phyloP scores from a whole-genome alignment of 495 filamentous ascomycete genomes.

The Geoglossum glabrum region DNA sequence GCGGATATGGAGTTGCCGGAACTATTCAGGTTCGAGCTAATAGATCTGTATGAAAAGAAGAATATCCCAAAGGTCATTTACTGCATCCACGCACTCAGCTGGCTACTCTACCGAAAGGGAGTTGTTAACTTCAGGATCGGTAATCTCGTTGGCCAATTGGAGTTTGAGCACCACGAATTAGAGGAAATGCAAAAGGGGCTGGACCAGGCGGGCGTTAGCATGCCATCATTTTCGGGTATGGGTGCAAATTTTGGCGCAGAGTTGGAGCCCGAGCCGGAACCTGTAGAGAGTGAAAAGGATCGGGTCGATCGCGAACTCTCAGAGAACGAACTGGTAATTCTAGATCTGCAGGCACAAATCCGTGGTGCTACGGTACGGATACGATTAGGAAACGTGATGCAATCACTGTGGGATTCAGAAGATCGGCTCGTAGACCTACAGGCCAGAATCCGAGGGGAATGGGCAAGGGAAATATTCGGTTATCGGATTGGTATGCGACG shows the following conservation, averaged over 20 bases:
- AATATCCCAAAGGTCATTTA: slow-evolving; percentile 99
- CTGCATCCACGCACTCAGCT: slow-evolving; percentile 92
- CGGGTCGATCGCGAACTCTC: slow-evolving; percentile 65
- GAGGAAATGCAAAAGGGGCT: slow-evolving; percentile 93
- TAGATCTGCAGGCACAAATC: slow-evolving; percentile 75
- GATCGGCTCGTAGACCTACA: slow-evolving; percentile 61
- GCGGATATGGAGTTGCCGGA: slow-evolving; percentile 90
- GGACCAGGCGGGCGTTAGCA: slow-evolving; percentile 80
- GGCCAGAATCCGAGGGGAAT: slow-evolving; percentile 60
- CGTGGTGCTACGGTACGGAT: slow-evolving; percentile 61
- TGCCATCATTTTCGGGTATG: slow-evolving; percentile 97
- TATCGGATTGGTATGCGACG: slow-evolving; percentile 61
- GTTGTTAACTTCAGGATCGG: slow-evolving; percentile 91
- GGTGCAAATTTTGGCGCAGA: slow-evolving; percentile 87
- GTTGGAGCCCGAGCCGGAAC: slow-evolving; percentile 35
- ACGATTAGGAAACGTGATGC: slow-evolving; percentile 65
- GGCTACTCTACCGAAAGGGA: slow-evolving; percentile 84
- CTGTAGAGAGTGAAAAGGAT: slow-evolving; percentile 74
- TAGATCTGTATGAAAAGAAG: slow-evolving; percentile 98
- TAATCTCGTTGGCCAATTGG: slow-evolving; percentile 91
- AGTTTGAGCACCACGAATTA: slow-evolving; percentile 94
- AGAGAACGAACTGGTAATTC: slow-evolving; percentile 47
- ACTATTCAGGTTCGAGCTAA: slow-evolving; percentile 94
- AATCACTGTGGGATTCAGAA: slow-evolving; percentile 78
- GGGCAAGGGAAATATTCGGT: slow-evolving; percentile 52